A percentile compares a stretch with the other conserved stretches of the same genome.
Evolutionary conservation across 108 stramenopile species (phyloP).

Genomic region (Cyclotella distinguenda): DNA sequence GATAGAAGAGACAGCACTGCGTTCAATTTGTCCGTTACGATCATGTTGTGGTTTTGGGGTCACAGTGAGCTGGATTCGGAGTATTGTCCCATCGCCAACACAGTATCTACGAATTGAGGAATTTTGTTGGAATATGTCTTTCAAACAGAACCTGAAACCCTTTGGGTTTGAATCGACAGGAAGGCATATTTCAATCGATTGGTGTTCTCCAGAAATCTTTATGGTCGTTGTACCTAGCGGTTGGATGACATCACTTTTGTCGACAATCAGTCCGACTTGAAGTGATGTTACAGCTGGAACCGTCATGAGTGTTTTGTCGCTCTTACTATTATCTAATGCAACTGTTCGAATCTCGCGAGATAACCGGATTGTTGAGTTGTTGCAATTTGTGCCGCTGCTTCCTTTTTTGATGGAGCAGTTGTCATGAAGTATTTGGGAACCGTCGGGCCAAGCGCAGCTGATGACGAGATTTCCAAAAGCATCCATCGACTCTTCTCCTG

Average conservation of each 20-base stretch:
- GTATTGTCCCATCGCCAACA: conserved; percentile 11
- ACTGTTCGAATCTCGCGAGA: conserved; percentile 3
- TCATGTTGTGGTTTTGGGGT: not conserved
- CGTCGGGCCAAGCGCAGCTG: conserved; percentile 3
- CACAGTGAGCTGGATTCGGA: conserved; percentile 21
- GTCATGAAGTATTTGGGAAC: no score
- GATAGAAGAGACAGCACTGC: no score
- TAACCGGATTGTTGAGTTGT: not conserved
- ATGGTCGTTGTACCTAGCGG: conserved; percentile 26
- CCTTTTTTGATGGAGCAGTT: no score
- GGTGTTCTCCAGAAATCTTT: conserved; percentile 4
- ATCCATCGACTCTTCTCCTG: conserved; percentile 3
- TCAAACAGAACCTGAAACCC: not conserved
- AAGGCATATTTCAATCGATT: not conserved
- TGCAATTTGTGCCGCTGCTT: no score
- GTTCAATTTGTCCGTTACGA: no score
- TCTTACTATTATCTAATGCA: not conserved
- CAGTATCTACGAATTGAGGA: not conserved
- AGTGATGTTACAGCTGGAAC: conserved; percentile 14
- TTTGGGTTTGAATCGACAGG: conserved; percentile 2
- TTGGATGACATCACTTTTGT: conserved; percentile 3
- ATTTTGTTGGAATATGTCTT: not conserved
- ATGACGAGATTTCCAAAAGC: not conserved
- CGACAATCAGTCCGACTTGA: conserved; percentile 14
- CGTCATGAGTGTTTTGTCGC: not conserved